Evolutionary conservation across 2,329 filamentous ascomycete genomes (phyloP), one percentile per base, ranked within the genome.

Genomic region (Monosporascus sp.): DNA sequence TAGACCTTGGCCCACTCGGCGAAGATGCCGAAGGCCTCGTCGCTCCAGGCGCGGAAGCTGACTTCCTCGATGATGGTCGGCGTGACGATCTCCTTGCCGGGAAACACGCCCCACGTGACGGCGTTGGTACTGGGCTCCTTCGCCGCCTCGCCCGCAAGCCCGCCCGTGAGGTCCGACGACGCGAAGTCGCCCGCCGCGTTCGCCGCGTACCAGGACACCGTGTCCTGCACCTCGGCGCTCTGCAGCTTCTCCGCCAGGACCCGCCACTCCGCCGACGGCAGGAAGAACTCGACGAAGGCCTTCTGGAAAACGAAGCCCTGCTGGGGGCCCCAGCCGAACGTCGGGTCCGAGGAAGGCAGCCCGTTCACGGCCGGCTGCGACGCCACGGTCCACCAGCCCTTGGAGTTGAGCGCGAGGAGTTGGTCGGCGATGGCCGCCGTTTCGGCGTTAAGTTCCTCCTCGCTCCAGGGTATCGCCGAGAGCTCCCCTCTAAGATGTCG

Each of bases 261-360:
- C 17, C 74, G 70, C 86, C 91, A 97, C 68, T 93, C 89, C 0
- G 79, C 70, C 0, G 78, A 74, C 0, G 92, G 86, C 54, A 96
- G 75, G 78, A 99, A 99, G 74, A 97, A 91, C 70, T 99, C 94
- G 50, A 99, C 91, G 70, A 99, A 99, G 0, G 93, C 88, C 73
- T 97, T 99, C 67, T 99, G 94, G 76, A 97, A 99, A 48, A 97
- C 91, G 69, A 96, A 97, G 18, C 94, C 94, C 63, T 92, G 86
- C 49, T 81, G 82, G 0, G 94, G 94, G 1, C 94, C 94, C 94
- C 94, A 99, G 58, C 94, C 94, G 64, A 96, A 96, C 20, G 89
- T 82, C 3, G 80, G 73, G 68, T 99, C 84, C 48, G 80, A 83
- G 28, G 89, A 95, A 37, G 81, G 81, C 20, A 92, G 74, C 43